Base-by-base conservation (phyloP, 2,329 filamentous ascomycete species). In the Beauveria scarabaeidicola region DNA sequence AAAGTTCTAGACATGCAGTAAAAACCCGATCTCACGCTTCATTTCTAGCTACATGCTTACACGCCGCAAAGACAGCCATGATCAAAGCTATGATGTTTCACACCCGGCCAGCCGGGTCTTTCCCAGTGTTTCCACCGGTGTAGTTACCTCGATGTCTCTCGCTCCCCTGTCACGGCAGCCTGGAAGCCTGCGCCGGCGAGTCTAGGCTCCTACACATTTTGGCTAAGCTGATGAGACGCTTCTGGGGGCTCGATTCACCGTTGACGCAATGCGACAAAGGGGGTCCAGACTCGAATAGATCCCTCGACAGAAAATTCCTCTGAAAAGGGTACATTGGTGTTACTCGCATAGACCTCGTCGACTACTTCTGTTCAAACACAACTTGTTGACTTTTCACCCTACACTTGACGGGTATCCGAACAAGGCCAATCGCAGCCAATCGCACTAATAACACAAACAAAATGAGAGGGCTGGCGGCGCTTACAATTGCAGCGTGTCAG, bases 71-170 rank as follows among this genome's bases (percentile, higher is more conserved):
- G 50, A 52, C 10, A 46, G 11, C 47, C 40, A 52, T 10, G 19
- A 44, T 38, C 48, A 58, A 38, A 27, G 48, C 52, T 19, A 15
- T 48, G 9, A 29, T 58, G 55, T 51, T 51, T 58, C 56, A 27
- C n/a, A 44, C 47, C 47, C 46, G 25, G 38, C 44, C 19, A 9
- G 15, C n/a, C 47, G 56, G 47, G 21, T 58, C 47, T 17, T 46
- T n/a, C 13, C 41, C 47, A 46, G 40, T n/a, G n/a, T 46, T n/a
- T 17, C 41, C 38, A 46, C 48, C 23, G n/a, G 21, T 23, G 15
- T n/a, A 11, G 27, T 58, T 25, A 58, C 56, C 38, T 44, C 38
- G 25, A 44, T 58, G 56, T 58, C 48, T 46, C 47, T 38, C 55
- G 19, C 38, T 52, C 8, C 27, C 48, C 27, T 43, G 47, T 27